These are phyloP conservation scores for Yamadazyma atlantica DNA, from an alignment of 1,139 yeast species.

Conservation along the genomic window DNA sequence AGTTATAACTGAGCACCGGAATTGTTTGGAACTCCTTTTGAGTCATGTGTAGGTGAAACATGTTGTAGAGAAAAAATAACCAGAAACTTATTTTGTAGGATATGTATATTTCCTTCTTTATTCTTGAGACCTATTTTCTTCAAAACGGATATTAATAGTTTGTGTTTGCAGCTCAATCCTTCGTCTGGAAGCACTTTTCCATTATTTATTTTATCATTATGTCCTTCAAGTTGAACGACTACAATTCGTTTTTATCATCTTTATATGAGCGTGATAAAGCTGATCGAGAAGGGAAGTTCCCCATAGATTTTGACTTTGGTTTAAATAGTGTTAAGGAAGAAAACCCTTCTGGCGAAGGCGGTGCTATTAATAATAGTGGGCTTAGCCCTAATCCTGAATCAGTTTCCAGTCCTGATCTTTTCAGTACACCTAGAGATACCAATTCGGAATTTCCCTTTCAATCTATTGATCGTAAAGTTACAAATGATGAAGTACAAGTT, in stretches of 20 bases:
- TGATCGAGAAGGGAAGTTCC: conserved; percentile 16
- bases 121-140: no score
- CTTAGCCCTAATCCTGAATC: background rate
- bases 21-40: background rate
- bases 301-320: conserved; percentile 35
- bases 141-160: no score
- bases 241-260: conserved; percentile 30
- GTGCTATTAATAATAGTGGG: background rate
- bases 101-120: no score
- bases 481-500: background rate
- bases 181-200: no score
- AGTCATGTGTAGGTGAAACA: background rate
- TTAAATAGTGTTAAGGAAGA: conserved; percentile 10
- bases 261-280: conserved; percentile 24
- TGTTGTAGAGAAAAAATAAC: no score
- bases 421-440: background rate
- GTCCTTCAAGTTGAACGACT: conserved; percentile 34
- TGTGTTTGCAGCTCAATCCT: no score
- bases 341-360: background rate
- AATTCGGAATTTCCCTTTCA: background rate
- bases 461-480: background rate
- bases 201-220: conserved; percentile 13
- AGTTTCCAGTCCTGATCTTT: background rate
- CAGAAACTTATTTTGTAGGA: no score
- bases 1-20: background rate